Evolutionary conservation across 2,329 filamentous ascomycete genomes (phyloP).

Genomic region (Epichloe baconii): DNA sequence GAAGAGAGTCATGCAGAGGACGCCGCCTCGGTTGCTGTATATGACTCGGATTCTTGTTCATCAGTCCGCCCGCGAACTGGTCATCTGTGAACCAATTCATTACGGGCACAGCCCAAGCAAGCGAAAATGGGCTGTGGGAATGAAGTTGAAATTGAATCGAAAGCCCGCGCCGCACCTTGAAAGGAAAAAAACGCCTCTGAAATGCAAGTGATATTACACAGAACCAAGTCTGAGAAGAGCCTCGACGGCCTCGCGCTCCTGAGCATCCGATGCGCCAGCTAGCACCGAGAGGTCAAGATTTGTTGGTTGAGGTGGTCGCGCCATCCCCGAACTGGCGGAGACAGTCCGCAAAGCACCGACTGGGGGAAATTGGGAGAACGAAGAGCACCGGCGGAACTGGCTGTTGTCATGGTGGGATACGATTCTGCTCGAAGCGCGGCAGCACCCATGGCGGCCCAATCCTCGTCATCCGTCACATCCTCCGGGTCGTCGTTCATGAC

Average conservation of each 20-base stretch:
- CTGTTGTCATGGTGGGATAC: conserved; percentile 40
- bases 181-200: conserved; percentile 4
- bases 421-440: conserved; percentile 63
- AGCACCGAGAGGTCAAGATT: conserved; percentile 40
- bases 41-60: conserved; percentile 16
- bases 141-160: background rate
- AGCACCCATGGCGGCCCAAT: conserved; percentile 84
- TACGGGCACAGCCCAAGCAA: conserved; percentile 1
- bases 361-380: conserved; percentile 33
- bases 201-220: conserved; percentile 43
- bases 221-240: conserved; percentile 71
- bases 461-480: conserved; percentile 87
- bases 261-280: conserved; percentile 44
- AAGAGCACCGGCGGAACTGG: conserved; percentile 38
- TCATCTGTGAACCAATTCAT: conserved; percentile 3
- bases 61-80: conserved; percentile 6
- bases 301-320: conserved; percentile 36
- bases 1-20: conserved; percentile 14
- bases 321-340: conserved; percentile 38
- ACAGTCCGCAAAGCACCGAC: conserved; percentile 34
- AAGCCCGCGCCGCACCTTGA: background rate
- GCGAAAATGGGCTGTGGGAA: conserved; percentile 2
- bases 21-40: conserved; percentile 19
- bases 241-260: conserved; percentile 72
- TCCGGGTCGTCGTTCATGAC: conserved; percentile 63